Percentiles rank a stretch among this genome's conserved stretches.
These are phyloP conservation scores for Coemansia sp. DNA, from an alignment of 192 early-diverging fungal genomes.

Conservation along the genomic window DNA sequence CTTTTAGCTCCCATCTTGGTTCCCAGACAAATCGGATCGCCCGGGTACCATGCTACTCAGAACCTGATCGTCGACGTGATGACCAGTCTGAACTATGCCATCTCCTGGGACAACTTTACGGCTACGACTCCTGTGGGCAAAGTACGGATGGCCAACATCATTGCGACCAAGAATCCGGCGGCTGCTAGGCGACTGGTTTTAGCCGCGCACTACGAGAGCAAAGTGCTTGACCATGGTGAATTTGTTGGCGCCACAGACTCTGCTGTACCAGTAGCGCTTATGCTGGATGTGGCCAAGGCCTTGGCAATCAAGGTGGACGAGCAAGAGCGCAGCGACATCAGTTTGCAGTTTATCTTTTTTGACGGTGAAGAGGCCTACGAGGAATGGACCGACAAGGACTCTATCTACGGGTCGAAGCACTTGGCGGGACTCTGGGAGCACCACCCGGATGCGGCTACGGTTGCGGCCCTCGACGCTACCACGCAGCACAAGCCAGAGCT, in stretches of 20 bases:
- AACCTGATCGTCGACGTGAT: constrained; percentile 71
- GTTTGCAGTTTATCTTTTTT: constrained; percentile 94
- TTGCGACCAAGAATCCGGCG: constrained; percentile 84
- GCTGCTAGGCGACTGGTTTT: constrained; percentile 76
- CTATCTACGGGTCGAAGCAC: constrained; percentile 89
- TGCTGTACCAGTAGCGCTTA: constrained; percentile 87
- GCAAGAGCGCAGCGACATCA: constrained; percentile 51
- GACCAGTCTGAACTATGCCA: constrained; percentile 69
- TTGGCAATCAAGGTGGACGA: constrained; percentile 66
- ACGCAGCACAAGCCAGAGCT: constrained; percentile 55
- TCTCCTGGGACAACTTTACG: constrained; percentile 81
- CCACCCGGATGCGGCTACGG: constrained; percentile 42
- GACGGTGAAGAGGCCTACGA: constrained; percentile 95
- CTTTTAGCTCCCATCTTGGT: constrained; percentile 75
- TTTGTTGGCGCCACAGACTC: constrained; percentile 94
- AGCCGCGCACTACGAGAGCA: constrained; percentile 94
- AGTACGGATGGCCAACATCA: constrained; percentile 82
- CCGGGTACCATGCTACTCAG: constrained; percentile 70
- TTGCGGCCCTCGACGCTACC: constrained; percentile 20
- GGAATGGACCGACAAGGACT: constrained; percentile 78
- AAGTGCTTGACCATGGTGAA: constrained; percentile 64
- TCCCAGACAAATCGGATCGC: constrained; percentile 79
- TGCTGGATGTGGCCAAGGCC: constrained; percentile 79
- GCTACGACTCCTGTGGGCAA: constrained; percentile 77
- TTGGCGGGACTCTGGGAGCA: constrained; percentile 81